Evolutionary conservation across 129 eudicot genomes (phyloP).

Genomic region (Heracleum sosnowskyi): DNA sequence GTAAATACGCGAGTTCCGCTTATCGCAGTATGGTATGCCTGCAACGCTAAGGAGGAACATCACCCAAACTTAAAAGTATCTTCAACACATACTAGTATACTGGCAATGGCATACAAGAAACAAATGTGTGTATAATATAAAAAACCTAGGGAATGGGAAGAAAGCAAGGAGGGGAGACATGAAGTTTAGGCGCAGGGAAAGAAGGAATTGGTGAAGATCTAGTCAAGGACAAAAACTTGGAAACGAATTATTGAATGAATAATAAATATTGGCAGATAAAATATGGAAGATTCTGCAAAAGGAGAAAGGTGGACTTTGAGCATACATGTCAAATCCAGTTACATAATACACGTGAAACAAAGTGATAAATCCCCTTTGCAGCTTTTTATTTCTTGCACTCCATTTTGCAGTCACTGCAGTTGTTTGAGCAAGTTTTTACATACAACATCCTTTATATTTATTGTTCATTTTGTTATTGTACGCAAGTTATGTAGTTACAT

Average conservation of each 20-base stretch:
- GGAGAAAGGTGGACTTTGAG: constrained; percentile 1
- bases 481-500: not conserved
- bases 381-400: constrained; percentile 6
- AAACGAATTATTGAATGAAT: not conserved
- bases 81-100: not conserved
- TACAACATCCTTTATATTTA: not conserved
- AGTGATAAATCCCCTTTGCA: not conserved
- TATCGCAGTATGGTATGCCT: no score
- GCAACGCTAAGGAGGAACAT: no score
- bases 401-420: not conserved
- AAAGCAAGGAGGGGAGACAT: not conserved
- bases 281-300: constrained; percentile 6
- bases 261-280: not conserved
- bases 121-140: not conserved
- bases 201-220: not conserved
- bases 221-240: not conserved
- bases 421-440: not conserved
- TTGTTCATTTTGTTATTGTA: not conserved
- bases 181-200: not conserved
- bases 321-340: constrained; percentile 1
- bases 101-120: not conserved
- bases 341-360: constrained; percentile 5
- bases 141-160: not conserved
- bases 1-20: no score
- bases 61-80: not conserved